Evolutionary conservation across 2,329 filamentous ascomycete species (phyloP).

Genomic region (Exophiala sp.): DNA sequence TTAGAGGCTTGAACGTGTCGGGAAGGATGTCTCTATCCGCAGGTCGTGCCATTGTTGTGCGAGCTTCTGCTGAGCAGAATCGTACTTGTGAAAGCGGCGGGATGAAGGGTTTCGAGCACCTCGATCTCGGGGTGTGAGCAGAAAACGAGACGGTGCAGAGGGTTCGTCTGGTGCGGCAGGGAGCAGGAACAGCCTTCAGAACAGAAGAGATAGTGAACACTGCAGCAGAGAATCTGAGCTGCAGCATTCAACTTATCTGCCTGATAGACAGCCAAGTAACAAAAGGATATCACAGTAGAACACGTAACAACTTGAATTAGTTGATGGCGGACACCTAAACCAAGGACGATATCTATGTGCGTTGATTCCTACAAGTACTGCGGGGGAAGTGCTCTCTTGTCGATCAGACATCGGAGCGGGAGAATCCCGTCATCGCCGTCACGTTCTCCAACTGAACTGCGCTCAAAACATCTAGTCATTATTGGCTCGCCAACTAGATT

Average conservation of each 20-base stretch:
- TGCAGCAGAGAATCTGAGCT: conserved; percentile 11
- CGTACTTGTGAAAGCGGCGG: conserved; percentile 25
- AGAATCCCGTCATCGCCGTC: neutral
- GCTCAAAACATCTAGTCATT: too few relatives aligned
- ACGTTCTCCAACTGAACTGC: conserved; percentile 14
- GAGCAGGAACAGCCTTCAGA: conserved; percentile 24
- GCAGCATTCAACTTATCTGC: conserved; percentile 18
- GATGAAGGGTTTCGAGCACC: neutral
- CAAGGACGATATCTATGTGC: too few relatives aligned
- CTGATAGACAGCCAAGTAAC: neutral
- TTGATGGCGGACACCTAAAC: neutral
- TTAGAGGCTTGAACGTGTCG: conserved; percentile 63
- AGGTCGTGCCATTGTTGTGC: conserved; percentile 37
- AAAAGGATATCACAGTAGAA: neutral
- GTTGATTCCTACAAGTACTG: too few relatives aligned
- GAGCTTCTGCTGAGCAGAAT: conserved; percentile 39
- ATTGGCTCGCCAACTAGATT: neutral
- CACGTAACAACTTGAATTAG: neutral
- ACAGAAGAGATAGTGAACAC: conserved; percentile 18
- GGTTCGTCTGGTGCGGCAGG: conserved; percentile 9
- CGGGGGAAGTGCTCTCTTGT: neutral
- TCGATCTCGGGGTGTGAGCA: neutral
- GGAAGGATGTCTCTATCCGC: conserved; percentile 44
- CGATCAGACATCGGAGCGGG: neutral
- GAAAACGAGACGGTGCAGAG: conserved; percentile 13